These are phyloP conservation scores for Cryptococcus floricola DNA, from an alignment of 1,284 basidiomycete species.

Conservation along the genomic window DNA sequence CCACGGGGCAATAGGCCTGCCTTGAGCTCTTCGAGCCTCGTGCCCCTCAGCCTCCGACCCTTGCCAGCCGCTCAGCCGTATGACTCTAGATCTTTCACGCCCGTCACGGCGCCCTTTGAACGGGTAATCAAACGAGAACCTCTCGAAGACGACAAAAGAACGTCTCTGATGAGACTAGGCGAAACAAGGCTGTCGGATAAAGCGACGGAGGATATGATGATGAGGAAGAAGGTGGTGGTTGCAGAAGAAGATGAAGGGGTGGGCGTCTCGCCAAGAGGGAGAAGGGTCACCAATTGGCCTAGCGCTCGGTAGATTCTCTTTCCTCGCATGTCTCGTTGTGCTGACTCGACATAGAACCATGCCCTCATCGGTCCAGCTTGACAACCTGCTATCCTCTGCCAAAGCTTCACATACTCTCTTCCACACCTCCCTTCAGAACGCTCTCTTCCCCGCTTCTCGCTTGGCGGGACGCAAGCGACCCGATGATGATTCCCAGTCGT, in stretches of 20 bases:
- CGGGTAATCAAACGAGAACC: constrained; percentile 1
- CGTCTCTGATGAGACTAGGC: not conserved
- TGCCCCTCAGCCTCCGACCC: not conserved
- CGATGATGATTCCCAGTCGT: not conserved
- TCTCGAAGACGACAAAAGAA: not conserved
- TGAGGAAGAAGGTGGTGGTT: constrained; percentile 1
- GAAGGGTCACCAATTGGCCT: constrained; percentile 25
- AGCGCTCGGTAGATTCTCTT: constrained; percentile 20
- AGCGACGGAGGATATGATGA: constrained; percentile 2
- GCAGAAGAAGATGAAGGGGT: constrained; percentile 28
- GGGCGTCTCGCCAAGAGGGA: constrained; percentile 40
- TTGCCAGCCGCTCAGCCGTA: not conserved
- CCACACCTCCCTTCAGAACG: constrained; percentile 38
- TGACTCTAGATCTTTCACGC: not conserved
- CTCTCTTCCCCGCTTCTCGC: constrained; percentile 11
- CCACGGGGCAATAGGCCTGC: too few relatives aligned
- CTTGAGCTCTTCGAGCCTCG: not conserved
- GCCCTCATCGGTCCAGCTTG: constrained; percentile 16
- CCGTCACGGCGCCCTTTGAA: constrained; percentile 1
- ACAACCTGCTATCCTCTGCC: constrained; percentile 13
- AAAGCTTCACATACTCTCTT: constrained; percentile 36
- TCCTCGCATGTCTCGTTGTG: not conserved
- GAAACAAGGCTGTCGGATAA: constrained; percentile 7
- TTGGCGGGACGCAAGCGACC: not conserved
- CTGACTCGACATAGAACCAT: constrained; percentile 9